Conservation (phyloP, 2,329 filamentous ascomycete species). For the Monosporascus cannonballus region DNA sequence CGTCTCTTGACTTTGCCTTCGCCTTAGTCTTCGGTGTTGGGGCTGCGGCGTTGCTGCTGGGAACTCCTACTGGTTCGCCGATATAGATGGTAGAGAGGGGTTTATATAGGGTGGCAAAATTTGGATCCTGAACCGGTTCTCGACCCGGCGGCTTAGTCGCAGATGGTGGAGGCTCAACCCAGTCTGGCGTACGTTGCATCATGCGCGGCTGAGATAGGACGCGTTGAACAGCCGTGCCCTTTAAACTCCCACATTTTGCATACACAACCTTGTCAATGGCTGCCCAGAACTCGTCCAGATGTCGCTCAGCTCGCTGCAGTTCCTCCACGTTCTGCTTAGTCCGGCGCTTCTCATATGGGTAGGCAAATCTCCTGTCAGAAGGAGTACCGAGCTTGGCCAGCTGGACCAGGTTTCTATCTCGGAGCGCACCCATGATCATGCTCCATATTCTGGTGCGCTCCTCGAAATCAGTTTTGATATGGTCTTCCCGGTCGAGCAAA, state of each 20-base stretch:
- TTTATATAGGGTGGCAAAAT: constrained; percentile 4
- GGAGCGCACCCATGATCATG: constrained; percentile 9
- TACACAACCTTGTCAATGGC: constrained; percentile 11
- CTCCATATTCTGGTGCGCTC: constrained; percentile 7
- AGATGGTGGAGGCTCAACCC: constrained; percentile 31
- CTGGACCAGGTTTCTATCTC: constrained; percentile 7
- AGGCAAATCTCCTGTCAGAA: constrained; percentile 33
- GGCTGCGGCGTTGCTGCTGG: neutral
- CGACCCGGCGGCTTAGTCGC: neutral
- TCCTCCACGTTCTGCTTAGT: constrained; percentile 15
- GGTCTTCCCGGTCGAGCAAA: constrained; percentile 14
- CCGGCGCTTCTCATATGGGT: constrained; percentile 25
- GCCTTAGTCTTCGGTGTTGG: neutral
- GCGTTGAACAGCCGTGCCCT: constrained; percentile 18
- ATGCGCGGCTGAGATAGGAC: constrained; percentile 28
- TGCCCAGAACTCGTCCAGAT: constrained; percentile 18
- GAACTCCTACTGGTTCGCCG: neutral
- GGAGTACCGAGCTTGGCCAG: constrained; percentile 25
- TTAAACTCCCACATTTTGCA: constrained; percentile 12
- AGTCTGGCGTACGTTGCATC: constrained; percentile 43
- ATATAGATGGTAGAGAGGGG: constrained; percentile 21
- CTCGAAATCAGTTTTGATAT: constrained; percentile 22
- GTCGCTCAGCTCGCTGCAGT: constrained; percentile 13
- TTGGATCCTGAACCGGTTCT: neutral
- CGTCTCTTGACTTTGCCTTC: neutral